These are phyloP conservation scores for Magnaporthiopsis poae DNA, from an alignment of 2,329 filamentous ascomycete species.

Conservation along the genomic window DNA sequence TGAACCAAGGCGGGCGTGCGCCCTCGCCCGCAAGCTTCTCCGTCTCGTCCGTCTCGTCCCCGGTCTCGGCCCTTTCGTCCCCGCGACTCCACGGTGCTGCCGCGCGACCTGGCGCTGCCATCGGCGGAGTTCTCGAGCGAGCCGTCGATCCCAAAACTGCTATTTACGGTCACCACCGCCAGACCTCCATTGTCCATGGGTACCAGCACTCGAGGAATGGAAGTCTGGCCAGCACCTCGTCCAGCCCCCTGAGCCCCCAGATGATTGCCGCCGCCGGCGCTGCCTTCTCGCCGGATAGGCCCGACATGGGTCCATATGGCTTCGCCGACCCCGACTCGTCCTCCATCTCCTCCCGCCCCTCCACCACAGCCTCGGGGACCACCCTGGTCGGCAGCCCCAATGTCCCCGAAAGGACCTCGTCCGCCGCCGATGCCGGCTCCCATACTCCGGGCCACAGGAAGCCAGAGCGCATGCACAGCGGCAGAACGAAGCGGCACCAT, in stretches of 20 bases:
- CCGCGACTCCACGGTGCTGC: slow-evolving; percentile 30
- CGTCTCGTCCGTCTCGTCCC: slow-evolving; percentile 16
- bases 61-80: slow-evolving; percentile 19
- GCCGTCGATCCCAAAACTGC: slow-evolving; percentile 45
- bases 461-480: slow-evolving; percentile 51
- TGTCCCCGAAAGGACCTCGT: slow-evolving; percentile 36
- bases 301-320: slow-evolving; percentile 38
- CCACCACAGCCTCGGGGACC: slow-evolving; percentile 20
- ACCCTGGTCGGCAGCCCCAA: slow-evolving; percentile 14
- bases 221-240: slow-evolving; percentile 68
- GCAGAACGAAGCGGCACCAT: slow-evolving; percentile 61
- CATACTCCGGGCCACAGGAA: slow-evolving; percentile 40
- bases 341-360: slow-evolving; percentile 29
- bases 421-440: slow-evolving; percentile 32
- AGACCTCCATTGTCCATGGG: slow-evolving; percentile 95
- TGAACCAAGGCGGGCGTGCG: slow-evolving; percentile 7
- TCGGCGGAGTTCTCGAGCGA: slow-evolving; percentile 38
- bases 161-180: slow-evolving; percentile 77
- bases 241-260: slow-evolving; percentile 79
- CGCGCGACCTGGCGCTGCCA: slow-evolving; percentile 27
- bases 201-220: slow-evolving; percentile 87
- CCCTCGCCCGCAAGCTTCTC: background rate
- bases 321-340: slow-evolving; percentile 36
- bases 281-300: slow-evolving; percentile 40
- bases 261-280: slow-evolving; percentile 63